Percentiles rank a stretch among this genome's conserved stretches.
These are phyloP conservation scores for Sporothrix inflata DNA, from an alignment of 2,329 filamentous ascomycete genomes.

Conservation along the genomic window DNA sequence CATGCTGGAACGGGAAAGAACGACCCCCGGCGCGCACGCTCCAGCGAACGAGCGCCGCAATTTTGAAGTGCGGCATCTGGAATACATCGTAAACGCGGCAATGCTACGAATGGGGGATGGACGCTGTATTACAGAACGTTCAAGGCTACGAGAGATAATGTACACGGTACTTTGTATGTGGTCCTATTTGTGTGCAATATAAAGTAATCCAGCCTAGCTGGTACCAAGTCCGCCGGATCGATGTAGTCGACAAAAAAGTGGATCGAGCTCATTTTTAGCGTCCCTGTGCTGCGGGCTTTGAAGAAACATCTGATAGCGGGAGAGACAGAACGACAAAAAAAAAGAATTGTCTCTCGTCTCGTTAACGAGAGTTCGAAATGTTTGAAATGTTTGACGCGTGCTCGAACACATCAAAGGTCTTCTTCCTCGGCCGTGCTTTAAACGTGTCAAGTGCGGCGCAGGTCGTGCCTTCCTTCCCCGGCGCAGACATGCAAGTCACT, in stretches of 20 bases:
- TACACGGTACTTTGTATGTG: not conserved
- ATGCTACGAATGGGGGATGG: not conserved
- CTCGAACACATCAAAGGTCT: not conserved
- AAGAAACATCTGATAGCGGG: not conserved
- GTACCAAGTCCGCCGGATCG: not conserved
- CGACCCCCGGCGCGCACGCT: conserved; percentile 1
- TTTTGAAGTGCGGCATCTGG: not conserved
- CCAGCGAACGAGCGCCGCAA: not conserved
- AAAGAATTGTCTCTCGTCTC: not conserved
- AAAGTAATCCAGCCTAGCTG: not conserved
- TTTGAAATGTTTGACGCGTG: not conserved
- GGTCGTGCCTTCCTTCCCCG: conserved; percentile 4
- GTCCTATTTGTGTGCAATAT: fast-evolving
- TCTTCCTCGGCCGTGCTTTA: not conserved
- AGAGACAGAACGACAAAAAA: not conserved
- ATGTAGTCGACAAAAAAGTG: conserved; percentile 10
- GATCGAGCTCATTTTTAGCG: not conserved
- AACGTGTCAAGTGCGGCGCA: not conserved
- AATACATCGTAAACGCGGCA: not conserved
- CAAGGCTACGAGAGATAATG: not conserved
- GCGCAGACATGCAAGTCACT: not conserved
- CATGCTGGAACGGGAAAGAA: conserved; percentile 22
- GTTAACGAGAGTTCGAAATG: not conserved
- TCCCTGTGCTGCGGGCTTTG: not conserved
- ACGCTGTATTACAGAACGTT: not conserved